A percentile compares a stretch with the other conserved stretches of the same genome.
phyloP scores from a whole-genome alignment of 805 yeast species.

The Pichia ethanolica region DNA sequence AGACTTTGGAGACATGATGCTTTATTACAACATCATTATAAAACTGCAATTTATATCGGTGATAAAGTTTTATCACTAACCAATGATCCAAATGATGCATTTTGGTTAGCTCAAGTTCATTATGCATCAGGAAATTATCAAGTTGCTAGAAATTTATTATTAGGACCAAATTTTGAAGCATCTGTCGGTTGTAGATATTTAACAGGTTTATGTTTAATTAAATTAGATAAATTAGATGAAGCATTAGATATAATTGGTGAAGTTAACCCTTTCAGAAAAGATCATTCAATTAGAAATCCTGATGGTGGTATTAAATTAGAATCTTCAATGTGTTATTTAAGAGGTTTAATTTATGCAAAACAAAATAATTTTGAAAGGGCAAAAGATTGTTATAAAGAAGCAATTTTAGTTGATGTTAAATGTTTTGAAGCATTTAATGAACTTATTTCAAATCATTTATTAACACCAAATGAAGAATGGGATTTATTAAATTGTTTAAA shows the following conservation, averaged over 20 bases:
- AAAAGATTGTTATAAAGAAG: constrained; percentile 79
- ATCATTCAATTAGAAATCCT: constrained; percentile 32
- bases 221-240: constrained; percentile 75
- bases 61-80: constrained; percentile 84
- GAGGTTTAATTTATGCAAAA: constrained; percentile 77
- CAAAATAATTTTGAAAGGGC: constrained; percentile 83
- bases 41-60: constrained; percentile 85
- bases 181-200: constrained; percentile 76
- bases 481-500: constrained; percentile 57
- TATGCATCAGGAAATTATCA: constrained; percentile 68
- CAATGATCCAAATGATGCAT: constrained; percentile 85
- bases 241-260: constrained; percentile 85
- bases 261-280: constrained; percentile 55
- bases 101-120: constrained; percentile 91
- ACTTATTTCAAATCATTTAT: constrained; percentile 58
- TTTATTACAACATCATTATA: constrained; percentile 81
- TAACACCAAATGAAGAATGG: constrained; percentile 87
- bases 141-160: constrained; percentile 67
- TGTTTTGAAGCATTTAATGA: constrained; percentile 91
- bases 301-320: constrained; percentile 87
- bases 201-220: constrained; percentile 65
- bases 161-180: constrained; percentile 46
- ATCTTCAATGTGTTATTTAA: constrained; percentile 75
- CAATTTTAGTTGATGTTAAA: constrained; percentile 78
- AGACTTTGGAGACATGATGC: constrained; percentile 94